Conservation (phyloP, 2,329 filamentous ascomycete genomes). For the Trichoderma sp. region DNA sequence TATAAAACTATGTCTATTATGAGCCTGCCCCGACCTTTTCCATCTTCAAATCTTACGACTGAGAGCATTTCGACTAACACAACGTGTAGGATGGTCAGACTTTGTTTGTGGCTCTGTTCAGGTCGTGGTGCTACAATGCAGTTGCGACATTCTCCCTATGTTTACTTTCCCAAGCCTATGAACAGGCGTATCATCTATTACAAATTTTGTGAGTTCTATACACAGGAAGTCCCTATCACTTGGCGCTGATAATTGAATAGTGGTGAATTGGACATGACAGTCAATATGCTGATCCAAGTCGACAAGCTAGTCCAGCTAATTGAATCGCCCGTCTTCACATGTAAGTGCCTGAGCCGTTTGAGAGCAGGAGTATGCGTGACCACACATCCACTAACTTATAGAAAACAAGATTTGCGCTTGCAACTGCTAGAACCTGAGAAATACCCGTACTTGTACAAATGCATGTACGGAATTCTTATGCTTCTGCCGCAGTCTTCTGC, state of each 20-base stretch:
- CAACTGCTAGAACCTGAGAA: constrained; percentile 94
- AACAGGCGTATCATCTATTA: constrained; percentile 92
- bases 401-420: constrained; percentile 72
- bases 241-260: constrained; percentile 43
- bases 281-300: constrained; percentile 97
- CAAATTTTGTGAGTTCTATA: constrained; percentile 75
- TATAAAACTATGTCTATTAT: constrained; percentile 32
- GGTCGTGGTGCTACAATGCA: constrained; percentile 97
- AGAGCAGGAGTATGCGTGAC: too few relatives aligned
- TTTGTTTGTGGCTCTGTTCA: constrained; percentile 90
- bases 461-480: constrained; percentile 95
- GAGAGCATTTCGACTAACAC: constrained; percentile 11
- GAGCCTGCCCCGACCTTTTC: background rate
- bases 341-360: constrained; percentile 47
- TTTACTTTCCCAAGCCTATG: constrained; percentile 92
- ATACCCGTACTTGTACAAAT: constrained; percentile 94
- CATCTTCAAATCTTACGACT: background rate
- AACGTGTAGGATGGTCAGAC: constrained; percentile 75
- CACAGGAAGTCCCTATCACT: background rate
- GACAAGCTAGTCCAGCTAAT: constrained; percentile 96
- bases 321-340: constrained; percentile 97
- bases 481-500: constrained; percentile 96
- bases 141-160: constrained; percentile 97
- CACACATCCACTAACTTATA: background rate
- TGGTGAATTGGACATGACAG: constrained; percentile 96